Evolutionary conservation across 768 basidiomycete species (phyloP).

Genomic region (Suillus sp.): DNA sequence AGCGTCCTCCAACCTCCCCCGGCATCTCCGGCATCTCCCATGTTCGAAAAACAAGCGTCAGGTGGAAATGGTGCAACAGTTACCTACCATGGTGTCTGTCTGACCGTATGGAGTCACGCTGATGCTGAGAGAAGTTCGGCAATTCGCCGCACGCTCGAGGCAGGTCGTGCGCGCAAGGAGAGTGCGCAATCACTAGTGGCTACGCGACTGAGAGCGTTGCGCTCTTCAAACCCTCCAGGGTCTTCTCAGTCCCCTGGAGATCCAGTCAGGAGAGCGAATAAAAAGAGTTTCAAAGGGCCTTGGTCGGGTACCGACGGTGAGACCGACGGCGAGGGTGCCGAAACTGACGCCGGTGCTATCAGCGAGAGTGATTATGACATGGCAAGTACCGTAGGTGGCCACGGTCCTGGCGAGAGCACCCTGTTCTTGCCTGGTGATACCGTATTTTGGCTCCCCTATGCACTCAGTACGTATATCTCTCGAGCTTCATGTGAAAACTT

Average conservation of each 20-base stretch:
- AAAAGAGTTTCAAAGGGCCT: conserved; percentile 63
- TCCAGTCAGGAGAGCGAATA: conserved; percentile 60
- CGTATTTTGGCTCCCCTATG: conserved; percentile 95
- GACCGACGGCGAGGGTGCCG: conserved; percentile 73
- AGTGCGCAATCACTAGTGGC: conserved; percentile 73
- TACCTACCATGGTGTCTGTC: conserved; percentile 87
- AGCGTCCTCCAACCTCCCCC: conserved; percentile 51
- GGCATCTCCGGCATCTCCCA: conserved; percentile 25
- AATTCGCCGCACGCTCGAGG: conserved; percentile 81
- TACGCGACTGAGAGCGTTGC: conserved; percentile 65
- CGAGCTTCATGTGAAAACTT: conserved; percentile 10
- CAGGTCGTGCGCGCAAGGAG: conserved; percentile 76
- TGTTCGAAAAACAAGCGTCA: conserved; percentile 33
- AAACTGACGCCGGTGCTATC: conserved; percentile 70
- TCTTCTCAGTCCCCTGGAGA: conserved; percentile 49
- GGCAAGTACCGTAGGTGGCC: conserved; percentile 71
- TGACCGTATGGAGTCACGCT: conserved; percentile 96
- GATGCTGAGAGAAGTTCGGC: conserved; percentile 85
- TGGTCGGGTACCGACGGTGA: conserved; percentile 71
- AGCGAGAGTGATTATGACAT: conserved; percentile 89
- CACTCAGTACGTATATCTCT: conserved; percentile 63
- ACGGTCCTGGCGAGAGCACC: conserved; percentile 86
- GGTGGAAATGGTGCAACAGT: conserved; percentile 46
- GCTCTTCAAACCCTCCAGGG: conserved; percentile 50
- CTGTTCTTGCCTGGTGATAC: conserved; percentile 87